phyloP scores from a whole-genome alignment of 1,139 yeast species.

The Debaryomyces sp. region DNA sequence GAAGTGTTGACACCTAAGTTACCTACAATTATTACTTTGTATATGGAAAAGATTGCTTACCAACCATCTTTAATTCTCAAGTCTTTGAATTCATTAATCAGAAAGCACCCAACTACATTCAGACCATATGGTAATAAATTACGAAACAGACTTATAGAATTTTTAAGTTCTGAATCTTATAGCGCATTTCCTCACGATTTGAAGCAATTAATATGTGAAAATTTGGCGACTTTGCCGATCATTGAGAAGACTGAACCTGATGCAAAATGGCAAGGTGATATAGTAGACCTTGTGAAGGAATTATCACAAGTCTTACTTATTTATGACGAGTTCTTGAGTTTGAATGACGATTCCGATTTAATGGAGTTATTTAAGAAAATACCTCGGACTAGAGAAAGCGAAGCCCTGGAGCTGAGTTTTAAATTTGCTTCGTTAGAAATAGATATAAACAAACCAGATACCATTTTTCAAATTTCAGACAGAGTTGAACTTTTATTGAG shows the following conservation, averaged over 20 bases:
- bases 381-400: slow-evolving; percentile 25
- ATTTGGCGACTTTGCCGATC: slow-evolving; percentile 61
- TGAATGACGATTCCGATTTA: slow-evolving; percentile 55
- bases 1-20: slow-evolving; percentile 83
- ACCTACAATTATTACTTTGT: slow-evolving; percentile 58
- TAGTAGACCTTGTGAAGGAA: slow-evolving; percentile 43
- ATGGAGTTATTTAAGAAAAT: slow-evolving; percentile 34
- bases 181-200: slow-evolving; percentile 37
- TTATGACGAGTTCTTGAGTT: slow-evolving; percentile 59
- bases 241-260: slow-evolving; percentile 56
- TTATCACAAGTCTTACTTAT: slow-evolving; percentile 53
- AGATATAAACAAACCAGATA: slow-evolving; percentile 57
- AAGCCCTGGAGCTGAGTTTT: slow-evolving; percentile 20
- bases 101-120: slow-evolving; percentile 74
- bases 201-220: slow-evolving; percentile 45
- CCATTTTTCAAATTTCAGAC: slow-evolving; percentile 52
- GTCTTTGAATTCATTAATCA: slow-evolving; percentile 52
- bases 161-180: slow-evolving; percentile 33
- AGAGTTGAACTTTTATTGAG: slow-evolving; percentile 50
- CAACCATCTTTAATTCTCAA: slow-evolving; percentile 47
- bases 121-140: slow-evolving; percentile 74
- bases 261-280: slow-evolving; percentile 50
- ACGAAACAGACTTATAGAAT: slow-evolving; percentile 44
- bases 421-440: slow-evolving; percentile 51
- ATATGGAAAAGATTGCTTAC: slow-evolving; percentile 47